phyloP scores from a whole-genome alignment of 1,139 yeast species.

The Magnusiomyces suaveolens region DNA sequence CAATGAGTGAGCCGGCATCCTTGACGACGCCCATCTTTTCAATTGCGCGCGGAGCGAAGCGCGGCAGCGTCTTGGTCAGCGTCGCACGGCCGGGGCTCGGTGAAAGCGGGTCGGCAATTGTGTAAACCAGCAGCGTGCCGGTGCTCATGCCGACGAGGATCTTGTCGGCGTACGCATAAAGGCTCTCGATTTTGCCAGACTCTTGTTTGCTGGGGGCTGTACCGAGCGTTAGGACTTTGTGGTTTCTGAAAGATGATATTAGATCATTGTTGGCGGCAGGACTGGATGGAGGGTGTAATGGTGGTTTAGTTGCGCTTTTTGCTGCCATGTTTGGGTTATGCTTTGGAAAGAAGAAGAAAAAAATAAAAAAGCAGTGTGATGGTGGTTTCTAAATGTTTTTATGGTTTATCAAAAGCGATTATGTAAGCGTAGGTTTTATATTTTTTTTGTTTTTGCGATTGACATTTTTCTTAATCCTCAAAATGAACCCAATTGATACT shows the following conservation, averaged over 20 bases:
- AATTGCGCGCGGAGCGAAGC: constrained; percentile 22
- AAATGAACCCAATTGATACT: background rate
- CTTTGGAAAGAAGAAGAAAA: too few species aligned
- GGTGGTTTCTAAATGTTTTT: too few species aligned
- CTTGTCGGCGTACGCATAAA: constrained; percentile 22
- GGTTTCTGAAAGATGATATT: background rate
- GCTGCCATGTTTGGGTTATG: too few species aligned
- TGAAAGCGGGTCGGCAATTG: constrained; percentile 20
- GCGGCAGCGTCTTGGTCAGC: constrained; percentile 16
- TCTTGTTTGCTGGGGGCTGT: background rate
- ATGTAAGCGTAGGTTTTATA: too few species aligned
- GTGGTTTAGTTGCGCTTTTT: background rate
- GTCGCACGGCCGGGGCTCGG: constrained; percentile 12
- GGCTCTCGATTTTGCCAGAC: constrained; percentile 4
- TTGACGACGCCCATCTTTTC: constrained; percentile 30
- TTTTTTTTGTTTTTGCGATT: background rate
- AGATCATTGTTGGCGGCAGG: background rate
- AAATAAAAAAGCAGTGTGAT: too few species aligned
- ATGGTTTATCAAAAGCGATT: background rate
- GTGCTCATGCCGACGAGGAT: constrained; percentile 22
- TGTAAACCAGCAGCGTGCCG: constrained; percentile 23
- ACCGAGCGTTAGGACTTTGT: background rate
- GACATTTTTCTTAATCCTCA: background rate
- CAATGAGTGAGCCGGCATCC: constrained; percentile 31
- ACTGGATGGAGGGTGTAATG: background rate